Conservation (phyloP, 108 stramenopile species). For the Mayamaea pseudoterrestris region DNA sequence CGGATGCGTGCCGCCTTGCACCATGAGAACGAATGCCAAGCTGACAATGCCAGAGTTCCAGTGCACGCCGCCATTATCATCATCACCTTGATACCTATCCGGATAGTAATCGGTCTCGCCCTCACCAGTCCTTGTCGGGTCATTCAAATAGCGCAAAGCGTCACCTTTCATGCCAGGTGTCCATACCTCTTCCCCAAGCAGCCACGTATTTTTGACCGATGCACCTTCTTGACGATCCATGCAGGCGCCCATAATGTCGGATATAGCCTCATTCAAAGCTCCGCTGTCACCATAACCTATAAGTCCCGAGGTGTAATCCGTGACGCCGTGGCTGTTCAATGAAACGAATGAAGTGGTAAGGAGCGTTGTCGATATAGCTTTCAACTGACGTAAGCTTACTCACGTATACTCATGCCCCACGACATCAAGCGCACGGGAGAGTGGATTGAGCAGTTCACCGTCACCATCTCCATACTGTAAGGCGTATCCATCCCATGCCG, state of each 20-base stretch:
- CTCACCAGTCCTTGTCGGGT: neutral
- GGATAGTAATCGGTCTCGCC: constrained; percentile 12
- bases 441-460: neutral
- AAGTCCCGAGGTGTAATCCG: too few species aligned
- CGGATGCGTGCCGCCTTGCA: constrained; percentile 8
- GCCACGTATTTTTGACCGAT: neutral
- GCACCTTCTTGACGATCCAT: neutral
- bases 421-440: neutral
- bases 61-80: constrained; percentile 14
- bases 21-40: constrained; percentile 10
- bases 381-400: neutral
- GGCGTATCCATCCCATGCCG: neutral
- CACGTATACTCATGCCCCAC: neutral
- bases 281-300: too few species aligned
- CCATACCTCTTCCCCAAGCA: neutral
- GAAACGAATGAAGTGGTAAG: neutral
- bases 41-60: constrained; percentile 15
- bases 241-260: neutral
- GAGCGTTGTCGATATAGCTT: neutral
- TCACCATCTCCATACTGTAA: neutral
- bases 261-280: neutral
- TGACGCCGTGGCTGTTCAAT: neutral
- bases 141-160: neutral
- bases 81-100: neutral
- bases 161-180: neutral